Evolutionary conservation across 257 asterid genomes (phyloP), one percentile per base, ranked within the genome.

Genomic region (Ilex asprella): DNA sequence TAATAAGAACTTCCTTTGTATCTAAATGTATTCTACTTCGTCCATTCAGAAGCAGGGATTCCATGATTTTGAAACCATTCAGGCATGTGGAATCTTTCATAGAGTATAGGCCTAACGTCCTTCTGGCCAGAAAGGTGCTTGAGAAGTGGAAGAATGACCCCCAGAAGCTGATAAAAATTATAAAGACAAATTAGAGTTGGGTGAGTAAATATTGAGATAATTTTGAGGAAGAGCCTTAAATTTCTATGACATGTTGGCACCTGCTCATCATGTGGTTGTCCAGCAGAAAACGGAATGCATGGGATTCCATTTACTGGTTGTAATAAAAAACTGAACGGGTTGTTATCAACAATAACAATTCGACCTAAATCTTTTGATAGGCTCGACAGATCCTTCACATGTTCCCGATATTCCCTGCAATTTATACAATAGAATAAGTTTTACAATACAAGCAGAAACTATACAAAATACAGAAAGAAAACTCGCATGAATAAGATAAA

Each of bases 271-370:
- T 79, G 87, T 2, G 95, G 95, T 66, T 92, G 96, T 39, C 78
- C 73, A 30, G 82, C 82, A 56, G 82, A 75, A 67, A 81, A 81
- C 29, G 84, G 82, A 58, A 86, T 74, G 76, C 98, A 89, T 3
- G 99, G 99, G 69, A 89, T 86, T 66, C 99, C 99, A 65, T 92
- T 92, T 50, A 80, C 65, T 53, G 99, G 99, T 78, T 92, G 99
- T 79, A 88, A 73, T 70, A 92, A 70, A 85, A 92, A 92, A 78
- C 99, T 92, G 67, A 89, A 92, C 2, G 99, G 97, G 70, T 92
- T 86, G 72, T 92, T 92, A 82, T 92, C 99, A 46, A 92, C 99
- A 62, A 89, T 84, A 50, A 92, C 99, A 55, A 69, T 77, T 70
- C 95, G 82, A 61, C 84, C 62, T 27, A 89, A 55, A 66, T 92